Base-by-base conservation (phyloP, 192 early-diverging fungal genomes). In the Thamnidium elegans region DNA sequence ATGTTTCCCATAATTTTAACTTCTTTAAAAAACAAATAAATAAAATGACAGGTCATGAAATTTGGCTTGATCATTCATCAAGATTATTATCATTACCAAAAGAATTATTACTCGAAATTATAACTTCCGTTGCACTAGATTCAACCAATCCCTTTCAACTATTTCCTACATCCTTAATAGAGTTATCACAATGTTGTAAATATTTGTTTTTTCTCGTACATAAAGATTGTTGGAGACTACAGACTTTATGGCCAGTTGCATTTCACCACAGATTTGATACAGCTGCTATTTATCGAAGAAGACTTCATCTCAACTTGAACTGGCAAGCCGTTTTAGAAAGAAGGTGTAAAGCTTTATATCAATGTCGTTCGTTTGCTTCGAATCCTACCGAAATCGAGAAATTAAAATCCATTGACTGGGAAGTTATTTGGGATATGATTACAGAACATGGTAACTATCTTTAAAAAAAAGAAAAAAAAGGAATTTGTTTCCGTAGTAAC, bases 341-440 rank as follows among this genome's bases (percentile, higher is more conserved):
- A n/a, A 68, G 73, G 34, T 70, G 58, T 31, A 63, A 45, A 45
- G 65, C 67, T 21, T 42, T 75, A 34, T 19, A 66, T 4, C 30
- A 30, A 32, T 70, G 67, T 47, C 21, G 39, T 20, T 19, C 56
- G 5, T 74, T 63, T 68, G 53, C 62, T 21, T 3, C 21, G 5
- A 20, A 47, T 9, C 55, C 55, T 30, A 65, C 63, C 30, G 17
- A 64, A 45, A 23, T 36, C 13, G 30, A 42, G 10, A 20, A 31
- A 47, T 47, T 74, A 14, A 47, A 60, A 17, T 42, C 21, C n/a
- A 61, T 75, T 13, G 56, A 62, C n/a, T 75, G 67, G 67, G 53
- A 70, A 58, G 56, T 61, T 20, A 39, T 69, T 13, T 75, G 73
- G 73, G 73, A 75, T 53, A 75, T 75, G 67, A 70, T 75, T n/a